A percentile compares a stretch with the other conserved stretches of the same genome.
phyloP scores from a whole-genome alignment of 164 flowering plant species.

The Chloranthus sessilifolius region DNA sequence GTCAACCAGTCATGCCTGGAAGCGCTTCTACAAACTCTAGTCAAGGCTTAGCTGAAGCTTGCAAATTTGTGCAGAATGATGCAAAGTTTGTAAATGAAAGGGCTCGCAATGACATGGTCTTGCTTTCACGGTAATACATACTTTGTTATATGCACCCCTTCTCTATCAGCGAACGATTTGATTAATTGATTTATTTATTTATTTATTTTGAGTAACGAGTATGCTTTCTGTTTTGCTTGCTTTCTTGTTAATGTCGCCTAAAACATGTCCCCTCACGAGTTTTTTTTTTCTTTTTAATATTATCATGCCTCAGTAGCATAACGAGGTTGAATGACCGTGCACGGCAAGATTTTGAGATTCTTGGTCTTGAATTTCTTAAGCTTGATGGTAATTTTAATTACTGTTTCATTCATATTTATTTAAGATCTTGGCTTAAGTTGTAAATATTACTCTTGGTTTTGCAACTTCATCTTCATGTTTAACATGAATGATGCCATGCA shows the following conservation, averaged over 20 bases:
- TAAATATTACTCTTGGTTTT: neutral
- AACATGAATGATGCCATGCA: conserved; percentile 16
- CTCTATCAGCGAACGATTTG: neutral
- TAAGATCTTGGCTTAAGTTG: neutral
- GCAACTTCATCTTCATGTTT: neutral
- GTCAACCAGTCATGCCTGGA: conserved; percentile 17
- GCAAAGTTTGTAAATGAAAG: conserved; percentile 94
- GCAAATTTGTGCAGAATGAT: conserved; percentile 76
- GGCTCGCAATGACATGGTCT: conserved; percentile 78
- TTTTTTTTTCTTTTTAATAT: neutral
- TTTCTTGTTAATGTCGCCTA: neutral
- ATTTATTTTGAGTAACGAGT: neutral
- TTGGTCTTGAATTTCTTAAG: conserved; percentile 82
- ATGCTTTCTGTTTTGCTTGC: neutral
- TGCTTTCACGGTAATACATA: conserved; percentile 77
- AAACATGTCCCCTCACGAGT: conserved; percentile 2
- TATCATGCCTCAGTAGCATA: conserved; percentile 52
- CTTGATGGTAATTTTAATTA: conserved; percentile 63
- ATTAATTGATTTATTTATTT: neutral
- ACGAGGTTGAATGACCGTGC: conserved; percentile 90
- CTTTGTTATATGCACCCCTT: neutral
- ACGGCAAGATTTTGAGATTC: conserved; percentile 87
- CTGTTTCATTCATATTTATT: conserved; percentile 7
- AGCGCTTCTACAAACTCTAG: conserved; percentile 28
- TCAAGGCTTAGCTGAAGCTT: conserved; percentile 66